phyloP scores from a whole-genome alignment of 2,329 filamentous ascomycete genomes.

The Hymenoscyphus fraxineus region DNA sequence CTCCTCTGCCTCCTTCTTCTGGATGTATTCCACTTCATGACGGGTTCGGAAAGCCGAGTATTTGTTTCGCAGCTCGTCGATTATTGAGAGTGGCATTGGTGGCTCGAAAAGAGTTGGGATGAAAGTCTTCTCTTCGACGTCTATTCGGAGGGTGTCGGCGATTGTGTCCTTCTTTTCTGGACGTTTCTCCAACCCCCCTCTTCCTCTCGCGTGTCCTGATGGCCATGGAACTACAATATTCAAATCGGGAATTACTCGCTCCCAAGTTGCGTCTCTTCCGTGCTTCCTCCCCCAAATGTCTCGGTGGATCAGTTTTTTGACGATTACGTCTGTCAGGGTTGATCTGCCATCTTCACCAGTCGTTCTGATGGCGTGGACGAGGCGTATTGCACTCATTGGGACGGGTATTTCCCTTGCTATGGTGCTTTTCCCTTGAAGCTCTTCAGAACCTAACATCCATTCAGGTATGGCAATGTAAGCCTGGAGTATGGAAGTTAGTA shows the following conservation, averaged over 20 bases:
- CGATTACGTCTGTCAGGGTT: slow-evolving; percentile 73
- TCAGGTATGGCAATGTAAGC: slow-evolving; percentile 41
- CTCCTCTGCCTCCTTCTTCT: slow-evolving; percentile 59
- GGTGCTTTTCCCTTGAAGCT: slow-evolving; percentile 39
- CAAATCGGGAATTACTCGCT: slow-evolving; percentile 64
- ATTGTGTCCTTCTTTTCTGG: slow-evolving; percentile 49
- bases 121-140: slow-evolving; percentile 72
- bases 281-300: slow-evolving; percentile 48
- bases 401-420: slow-evolving; percentile 53
- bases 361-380: slow-evolving; percentile 67
- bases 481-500: slow-evolving; percentile 25
- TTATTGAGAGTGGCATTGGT: slow-evolving; percentile 73
- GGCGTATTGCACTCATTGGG: slow-evolving; percentile 68
- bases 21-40: slow-evolving; percentile 71
- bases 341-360: slow-evolving; percentile 34
- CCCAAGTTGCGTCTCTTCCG: slow-evolving; percentile 47
- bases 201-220: neutral
- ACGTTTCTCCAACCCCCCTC: neutral
- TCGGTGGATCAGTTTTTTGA: slow-evolving; percentile 63
- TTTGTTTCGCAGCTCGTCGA: slow-evolving; percentile 82
- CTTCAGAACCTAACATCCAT: slow-evolving; percentile 39
- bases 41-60: slow-evolving; percentile 78
- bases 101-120: slow-evolving; percentile 71
- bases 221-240: slow-evolving; percentile 78
- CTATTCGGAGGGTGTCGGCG: slow-evolving; percentile 70